Evolutionary conservation across 176 grass and related monocot genomes (phyloP), one percentile per base, ranked within the genome.

Genomic region (Zizania latifolia): DNA sequence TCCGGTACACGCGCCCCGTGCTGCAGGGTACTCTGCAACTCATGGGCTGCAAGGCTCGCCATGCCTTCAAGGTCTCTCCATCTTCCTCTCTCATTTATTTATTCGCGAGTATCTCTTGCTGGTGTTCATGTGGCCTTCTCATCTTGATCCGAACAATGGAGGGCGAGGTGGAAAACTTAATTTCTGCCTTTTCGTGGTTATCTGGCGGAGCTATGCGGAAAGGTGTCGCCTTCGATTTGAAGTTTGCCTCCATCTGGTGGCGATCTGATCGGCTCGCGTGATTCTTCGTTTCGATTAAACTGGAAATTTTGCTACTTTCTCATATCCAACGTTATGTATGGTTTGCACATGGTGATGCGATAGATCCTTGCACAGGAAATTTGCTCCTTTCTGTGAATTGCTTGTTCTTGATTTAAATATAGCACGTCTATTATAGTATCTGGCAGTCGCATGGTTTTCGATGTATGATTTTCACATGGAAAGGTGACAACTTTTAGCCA

Each of bases 41-140:
- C 75, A 99, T 94, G 95, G 95, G 95, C 8, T 99, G 95, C 89
- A 99, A 99, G 72, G 84, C 95, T 12, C 89, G 95, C 13, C 95
- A 99, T 76, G 95, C 95, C 81, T 99, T 94, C 82, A 92, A 99
- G 95, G 95, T 99, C 30, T n/a, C n/a, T n/a, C 10, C 7, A 13
- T 46, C 44, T 46, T 41, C 5, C 3, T 13, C 15, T 32, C 6
- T 22, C n/a, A n/a, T n/a, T n/a, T n/a, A n/a, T n/a, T n/a, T n/a
- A n/a, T n/a, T n/a, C n/a, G n/a, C n/a, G n/a, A n/a, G n/a, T n/a
- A n/a, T n/a, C n/a, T n/a, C n/a, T n/a, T n/a, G n/a, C n/a, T n/a
- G n/a, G 1, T 62, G 0, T 58, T 22, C 5, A 8, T 78, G 26
- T 36, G 19, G 2, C 14, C 41, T 45, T 36, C n/a, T 3, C 12